Percentiles rank a stretch among this genome's conserved stretches.
phyloP scores from a whole-genome alignment of 192 early-diverging fungal genomes.

The Spizellomyces sp. region DNA sequence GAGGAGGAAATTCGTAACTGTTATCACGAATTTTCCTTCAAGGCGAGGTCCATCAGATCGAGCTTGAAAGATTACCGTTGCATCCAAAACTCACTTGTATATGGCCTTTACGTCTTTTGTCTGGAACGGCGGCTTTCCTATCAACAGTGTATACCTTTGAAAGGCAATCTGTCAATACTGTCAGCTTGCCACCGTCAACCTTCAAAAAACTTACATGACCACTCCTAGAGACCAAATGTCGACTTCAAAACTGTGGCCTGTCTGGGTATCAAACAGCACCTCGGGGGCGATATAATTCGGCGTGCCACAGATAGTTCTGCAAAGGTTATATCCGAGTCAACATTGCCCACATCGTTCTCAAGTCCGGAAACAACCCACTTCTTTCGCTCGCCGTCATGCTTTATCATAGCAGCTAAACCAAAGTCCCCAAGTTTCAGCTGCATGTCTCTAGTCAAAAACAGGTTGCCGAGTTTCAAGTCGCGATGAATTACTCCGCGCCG shows the following conservation, averaged over 20 bases:
- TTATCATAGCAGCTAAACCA: constrained; percentile 84
- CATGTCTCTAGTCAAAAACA: constrained; percentile 82
- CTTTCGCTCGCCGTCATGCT: constrained; percentile 83
- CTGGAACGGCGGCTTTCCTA: constrained; percentile 90
- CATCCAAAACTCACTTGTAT: constrained; percentile 63
- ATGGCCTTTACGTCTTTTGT: constrained; percentile 74
- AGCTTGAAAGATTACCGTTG: not conserved
- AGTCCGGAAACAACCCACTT: constrained; percentile 55
- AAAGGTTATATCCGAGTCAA: not conserved
- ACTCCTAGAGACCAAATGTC: constrained; percentile 95
- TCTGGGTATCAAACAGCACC: constrained; percentile 74
- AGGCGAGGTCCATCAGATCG: not conserved
- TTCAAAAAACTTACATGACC: constrained; percentile 64
- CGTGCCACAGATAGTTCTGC: constrained; percentile 91
- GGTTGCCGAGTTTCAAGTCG: constrained; percentile 94
- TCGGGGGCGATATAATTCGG: constrained; percentile 99
- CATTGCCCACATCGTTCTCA: not conserved
- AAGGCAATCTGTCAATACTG: not conserved
- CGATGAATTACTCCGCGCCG: constrained; percentile 81
- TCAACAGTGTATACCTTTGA: constrained; percentile 78
- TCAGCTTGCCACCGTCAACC: not conserved
- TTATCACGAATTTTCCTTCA: constrained; percentile 69
- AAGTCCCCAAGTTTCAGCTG: constrained; percentile 94
- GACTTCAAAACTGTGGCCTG: constrained; percentile 90
- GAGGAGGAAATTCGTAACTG: constrained; percentile 71